Evolutionary conservation across 768 basidiomycete species (phyloP).

Genomic region (Suillus subluteus): DNA sequence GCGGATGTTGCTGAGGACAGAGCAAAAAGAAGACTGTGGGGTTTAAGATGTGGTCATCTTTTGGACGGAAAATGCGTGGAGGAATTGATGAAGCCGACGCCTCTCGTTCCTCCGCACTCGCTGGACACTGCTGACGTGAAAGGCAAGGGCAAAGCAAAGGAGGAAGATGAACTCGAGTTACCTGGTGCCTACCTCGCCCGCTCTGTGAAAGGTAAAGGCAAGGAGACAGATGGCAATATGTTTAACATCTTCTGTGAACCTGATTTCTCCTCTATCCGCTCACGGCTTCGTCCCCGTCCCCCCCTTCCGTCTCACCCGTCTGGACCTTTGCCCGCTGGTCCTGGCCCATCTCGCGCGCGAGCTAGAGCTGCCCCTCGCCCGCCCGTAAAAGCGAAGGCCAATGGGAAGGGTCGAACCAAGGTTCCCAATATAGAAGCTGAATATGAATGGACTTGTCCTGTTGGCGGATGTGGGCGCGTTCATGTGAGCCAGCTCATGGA

Average conservation of each 20-base stretch:
- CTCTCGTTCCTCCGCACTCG: constrained; percentile 7
- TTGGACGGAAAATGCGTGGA: constrained; percentile 77
- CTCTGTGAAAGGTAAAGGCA: constrained; percentile 37
- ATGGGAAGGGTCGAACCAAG: constrained; percentile 41
- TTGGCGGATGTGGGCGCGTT: constrained; percentile 52
- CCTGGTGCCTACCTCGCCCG: not conserved
- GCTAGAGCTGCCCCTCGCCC: constrained; percentile 8
- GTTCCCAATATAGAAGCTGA: constrained; percentile 46
- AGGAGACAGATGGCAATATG: constrained; percentile 30
- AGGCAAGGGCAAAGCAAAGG: constrained; percentile 23
- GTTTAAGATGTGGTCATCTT: constrained; percentile 75
- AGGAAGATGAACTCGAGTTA: constrained; percentile 2
- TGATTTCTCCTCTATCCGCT: constrained; percentile 49
- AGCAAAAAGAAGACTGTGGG: constrained; percentile 61
- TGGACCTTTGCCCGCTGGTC: constrained; percentile 10
- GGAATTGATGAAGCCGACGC: constrained; percentile 53
- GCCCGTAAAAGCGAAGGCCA: constrained; percentile 26
- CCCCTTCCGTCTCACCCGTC: constrained; percentile 17
- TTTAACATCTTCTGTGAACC: constrained; percentile 6
- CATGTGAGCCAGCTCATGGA: constrained; percentile 62
- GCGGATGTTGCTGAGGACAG: constrained; percentile 52
- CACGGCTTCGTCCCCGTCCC: constrained; percentile 57
- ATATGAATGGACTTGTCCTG: constrained; percentile 68
- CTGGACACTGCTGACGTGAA: constrained; percentile 35
- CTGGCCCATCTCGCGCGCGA: constrained; percentile 10